Evolutionary conservation across 176 grass and related monocot genomes (phyloP).

Genomic region (Calamus simplicifolius): DNA sequence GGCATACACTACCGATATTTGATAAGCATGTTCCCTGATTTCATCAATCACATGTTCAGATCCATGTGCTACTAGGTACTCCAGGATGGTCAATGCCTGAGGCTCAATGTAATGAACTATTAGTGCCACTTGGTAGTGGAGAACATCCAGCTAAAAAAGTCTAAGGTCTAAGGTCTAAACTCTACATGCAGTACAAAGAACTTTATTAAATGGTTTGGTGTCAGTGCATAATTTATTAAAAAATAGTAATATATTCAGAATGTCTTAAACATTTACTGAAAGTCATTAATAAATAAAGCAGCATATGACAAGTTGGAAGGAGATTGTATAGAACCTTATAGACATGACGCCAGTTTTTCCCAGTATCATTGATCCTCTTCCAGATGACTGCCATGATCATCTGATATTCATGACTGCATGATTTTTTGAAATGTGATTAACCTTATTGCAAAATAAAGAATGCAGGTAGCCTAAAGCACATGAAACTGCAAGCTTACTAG

Average conservation of each 20-base stretch:
- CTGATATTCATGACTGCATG: constrained; percentile 82
- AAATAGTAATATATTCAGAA: too few species aligned
- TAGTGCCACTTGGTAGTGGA: too few species aligned
- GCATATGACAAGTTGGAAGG: neutral
- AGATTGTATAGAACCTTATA: constrained; percentile 60
- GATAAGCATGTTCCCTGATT: constrained; percentile 88
- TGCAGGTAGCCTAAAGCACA: neutral
- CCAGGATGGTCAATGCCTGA: constrained; percentile 83
- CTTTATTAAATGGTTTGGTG: too few species aligned
- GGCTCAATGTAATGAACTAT: constrained; percentile 1
- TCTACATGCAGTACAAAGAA: too few species aligned
- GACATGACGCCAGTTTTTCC: constrained; percentile 98
- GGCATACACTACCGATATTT: constrained; percentile 64
- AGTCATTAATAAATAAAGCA: too few species aligned
- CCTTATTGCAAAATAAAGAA: neutral
- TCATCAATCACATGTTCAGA: constrained; percentile 96
- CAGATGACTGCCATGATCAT: constrained; percentile 92
- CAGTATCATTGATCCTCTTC: constrained; percentile 97
- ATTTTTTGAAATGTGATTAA: neutral
- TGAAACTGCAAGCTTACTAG: constrained; percentile 38
- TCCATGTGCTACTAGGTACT: constrained; percentile 88
- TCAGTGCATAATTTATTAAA: too few species aligned
- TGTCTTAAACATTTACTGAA: too few species aligned
- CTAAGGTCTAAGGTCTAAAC: too few species aligned
- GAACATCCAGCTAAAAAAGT: too few species aligned